Evolutionary conservation across 2,329 filamentous ascomycete species (phyloP).

Genomic region (Verticillium nubilum): DNA sequence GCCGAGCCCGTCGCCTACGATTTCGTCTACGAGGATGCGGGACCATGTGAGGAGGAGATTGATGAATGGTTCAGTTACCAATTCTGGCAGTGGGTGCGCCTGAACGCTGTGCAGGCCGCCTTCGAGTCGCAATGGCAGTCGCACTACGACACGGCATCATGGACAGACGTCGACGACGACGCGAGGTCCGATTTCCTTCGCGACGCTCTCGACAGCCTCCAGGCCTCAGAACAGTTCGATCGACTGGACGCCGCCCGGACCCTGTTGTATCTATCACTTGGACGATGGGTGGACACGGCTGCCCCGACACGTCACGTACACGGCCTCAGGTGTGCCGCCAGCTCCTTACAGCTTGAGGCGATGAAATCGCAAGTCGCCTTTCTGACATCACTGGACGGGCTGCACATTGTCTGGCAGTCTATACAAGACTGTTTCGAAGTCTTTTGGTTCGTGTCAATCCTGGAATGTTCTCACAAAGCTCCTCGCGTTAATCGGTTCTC

Average conservation of each 20-base stretch:
- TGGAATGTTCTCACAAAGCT: slow-evolving; percentile 12
- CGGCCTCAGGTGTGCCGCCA: slow-evolving; percentile 42
- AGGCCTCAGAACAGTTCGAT: slow-evolving; percentile 40
- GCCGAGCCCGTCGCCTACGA: slow-evolving; percentile 72
- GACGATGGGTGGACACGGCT: slow-evolving; percentile 65
- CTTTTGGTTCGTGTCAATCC: slow-evolving; percentile 40
- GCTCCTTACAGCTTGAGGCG: slow-evolving; percentile 49
- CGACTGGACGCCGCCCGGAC: slow-evolving; percentile 50
- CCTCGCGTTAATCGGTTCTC: slow-evolving; percentile 1
- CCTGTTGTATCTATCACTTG: slow-evolving; percentile 58
- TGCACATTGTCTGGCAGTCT: slow-evolving; percentile 46
- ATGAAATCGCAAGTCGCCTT: slow-evolving; percentile 51
- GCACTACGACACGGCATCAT: slow-evolving; percentile 46
- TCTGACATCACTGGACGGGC: slow-evolving; percentile 44
- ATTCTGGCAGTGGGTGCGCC: slow-evolving; percentile 75
- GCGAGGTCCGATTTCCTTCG: slow-evolving; percentile 52
- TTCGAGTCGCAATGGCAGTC: slow-evolving; percentile 71
- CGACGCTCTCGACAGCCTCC: slow-evolving; percentile 39
- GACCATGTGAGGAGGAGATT: slow-evolving; percentile 76
- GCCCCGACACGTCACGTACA: slow-evolving; percentile 36
- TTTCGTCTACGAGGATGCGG: slow-evolving; percentile 72
- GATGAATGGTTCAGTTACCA: slow-evolving; percentile 98
- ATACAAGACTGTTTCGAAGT: slow-evolving; percentile 43
- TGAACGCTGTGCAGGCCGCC: slow-evolving; percentile 67
- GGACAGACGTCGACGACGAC: slow-evolving; percentile 60